Evolutionary conservation across 495 filamentous ascomycete genomes (phyloP), one percentile per base, ranked within the genome.

Genomic region (Penicillium turbatum): DNA sequence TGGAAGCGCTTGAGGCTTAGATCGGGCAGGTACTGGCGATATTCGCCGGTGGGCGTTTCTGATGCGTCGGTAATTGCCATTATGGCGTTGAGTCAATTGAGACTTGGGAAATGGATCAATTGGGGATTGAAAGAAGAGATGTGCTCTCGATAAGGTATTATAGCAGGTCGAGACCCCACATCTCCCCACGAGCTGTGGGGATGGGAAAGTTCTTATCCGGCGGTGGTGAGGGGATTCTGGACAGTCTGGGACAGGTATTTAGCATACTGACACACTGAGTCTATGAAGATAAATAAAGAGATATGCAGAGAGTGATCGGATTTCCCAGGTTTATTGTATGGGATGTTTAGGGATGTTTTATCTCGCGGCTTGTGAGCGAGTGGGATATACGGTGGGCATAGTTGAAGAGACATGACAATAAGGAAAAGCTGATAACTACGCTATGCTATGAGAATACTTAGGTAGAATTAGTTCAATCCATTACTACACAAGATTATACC

Each of bases 21-120:
- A 55, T 87, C 83, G 1, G 83, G 85, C 40, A 88, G 72, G 64
- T 82, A 78, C 51, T 77, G 69, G 43, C 82, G 75, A 62, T 81
- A 86, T 36, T 71, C 70, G 66, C 72, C 71, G 13, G 72, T 69
- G 2, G 65, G 64, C 59, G 66, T 62, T 45, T 65, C 56, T 16
- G 55, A 48, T 19, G 39, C 30, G 26, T 49, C 40, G n/a, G 48
- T 36, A 3, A 13, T 54, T 5, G 45, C 42, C 26, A 50, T 29
- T 38, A 48, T 40, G 27, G 15, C 27, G 16, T 13, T 13, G 12
- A 42, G 5, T 30, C n/a, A 45, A 17, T 51, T 51, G 37, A 32
- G 10, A 5, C 13, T 37, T 4, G 21, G 35, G 11, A 43, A 15
- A 42, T 12, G 32, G 19, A 32, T 38, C 12, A 41, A 49, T 12